phyloP scores from a whole-genome alignment of 1,284 basidiomycete species.

The Heterobasidion irregulare region DNA sequence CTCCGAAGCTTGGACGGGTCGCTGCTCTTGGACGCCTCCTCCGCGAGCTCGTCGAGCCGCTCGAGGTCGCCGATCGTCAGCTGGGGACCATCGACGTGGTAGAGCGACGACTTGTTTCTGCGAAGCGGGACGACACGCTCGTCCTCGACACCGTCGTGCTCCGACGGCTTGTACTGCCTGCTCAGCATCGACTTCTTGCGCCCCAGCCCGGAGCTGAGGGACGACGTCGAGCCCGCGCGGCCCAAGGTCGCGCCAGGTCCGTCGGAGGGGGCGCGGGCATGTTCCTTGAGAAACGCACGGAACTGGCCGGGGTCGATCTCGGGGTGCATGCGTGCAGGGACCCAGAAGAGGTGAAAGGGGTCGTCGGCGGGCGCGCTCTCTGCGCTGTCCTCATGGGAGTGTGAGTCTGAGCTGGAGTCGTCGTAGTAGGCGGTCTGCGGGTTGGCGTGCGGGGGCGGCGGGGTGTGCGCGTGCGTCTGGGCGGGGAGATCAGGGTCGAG shows the following conservation, averaged over 20 bases:
- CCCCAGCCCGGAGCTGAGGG: slow-evolving; percentile 32
- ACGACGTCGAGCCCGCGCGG: slow-evolving; percentile 28
- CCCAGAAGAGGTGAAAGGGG: slow-evolving; percentile 91
- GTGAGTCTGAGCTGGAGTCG: slow-evolving; percentile 36
- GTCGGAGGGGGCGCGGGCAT: slow-evolving; percentile 61
- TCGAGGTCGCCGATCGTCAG: slow-evolving; percentile 90
- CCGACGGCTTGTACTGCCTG: slow-evolving; percentile 74
- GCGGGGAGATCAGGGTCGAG: slow-evolving; percentile 84
- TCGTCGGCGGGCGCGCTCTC: slow-evolving; percentile 47
- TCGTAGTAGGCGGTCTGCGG: slow-evolving; percentile 41
- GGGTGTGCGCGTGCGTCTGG: slow-evolving; percentile 38
- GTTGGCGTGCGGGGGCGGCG: slow-evolving; percentile 37
- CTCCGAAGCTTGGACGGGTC: slow-evolving; percentile 81
- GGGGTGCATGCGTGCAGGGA: slow-evolving; percentile 92
- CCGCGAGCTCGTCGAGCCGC: slow-evolving; percentile 85
- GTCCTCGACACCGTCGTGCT: slow-evolving; percentile 66
- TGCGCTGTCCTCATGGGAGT: slow-evolving; percentile 29
- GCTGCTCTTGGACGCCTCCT: slow-evolving; percentile 77
- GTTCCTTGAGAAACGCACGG: slow-evolving; percentile 89
- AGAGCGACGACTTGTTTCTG: slow-evolving; percentile 51
- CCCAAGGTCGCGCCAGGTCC: slow-evolving; percentile 26
- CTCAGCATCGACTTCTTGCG: slow-evolving; percentile 88
- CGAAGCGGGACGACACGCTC: slow-evolving; percentile 58
- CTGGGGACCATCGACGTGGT: slow-evolving; percentile 60
- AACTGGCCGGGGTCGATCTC: slow-evolving; percentile 97